Conservation (phyloP, 805 yeast genomes). For the Candida endomychidarum region DNA sequence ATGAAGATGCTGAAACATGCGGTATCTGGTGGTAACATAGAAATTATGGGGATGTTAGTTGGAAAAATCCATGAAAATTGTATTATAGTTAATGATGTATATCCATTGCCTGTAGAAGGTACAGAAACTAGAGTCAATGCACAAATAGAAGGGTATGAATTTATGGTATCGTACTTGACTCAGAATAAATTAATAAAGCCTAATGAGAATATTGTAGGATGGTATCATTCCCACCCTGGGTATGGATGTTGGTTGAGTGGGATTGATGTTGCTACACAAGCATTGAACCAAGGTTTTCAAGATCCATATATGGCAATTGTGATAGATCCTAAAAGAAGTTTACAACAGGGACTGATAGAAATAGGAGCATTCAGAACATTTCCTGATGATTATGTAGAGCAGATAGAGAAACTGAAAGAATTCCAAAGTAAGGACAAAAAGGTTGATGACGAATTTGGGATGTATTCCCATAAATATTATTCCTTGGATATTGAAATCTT, state of each 20-base stretch:
- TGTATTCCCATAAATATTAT: conserved; percentile 69
- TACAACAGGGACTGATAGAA: conserved; percentile 63
- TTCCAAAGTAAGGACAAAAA: conserved; percentile 1
- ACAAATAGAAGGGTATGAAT: conserved; percentile 89
- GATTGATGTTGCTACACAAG: conserved; percentile 89
- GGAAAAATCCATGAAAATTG: conserved; percentile 62
- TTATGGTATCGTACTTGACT: conserved; percentile 82
- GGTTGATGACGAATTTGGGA: conserved; percentile 57
- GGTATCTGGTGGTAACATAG: conserved; percentile 78
- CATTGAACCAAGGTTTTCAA: conserved; percentile 80
- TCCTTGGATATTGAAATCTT: conserved; percentile 62
- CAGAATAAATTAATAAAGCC: conserved; percentile 38
- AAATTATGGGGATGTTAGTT: conserved; percentile 92
- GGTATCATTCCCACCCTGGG: conserved; percentile 98
- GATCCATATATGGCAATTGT: conserved; percentile 91
- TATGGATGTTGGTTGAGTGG: conserved; percentile 96
- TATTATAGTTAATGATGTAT: conserved; percentile 76
- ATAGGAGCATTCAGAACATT: conserved; percentile 88
- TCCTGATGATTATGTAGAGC: conserved; percentile 32
- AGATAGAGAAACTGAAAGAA: conserved; percentile 4
- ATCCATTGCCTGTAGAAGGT: conserved; percentile 90
- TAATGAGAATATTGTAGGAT: conserved; percentile 78
- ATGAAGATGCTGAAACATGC: conserved; percentile 81
- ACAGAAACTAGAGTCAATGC: conserved; percentile 97
- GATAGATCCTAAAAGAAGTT: conserved; percentile 75